These are phyloP conservation scores for Panicum virgatum DNA, from an alignment of 202 grass and related monocot species.

Conservation along the genomic window DNA sequence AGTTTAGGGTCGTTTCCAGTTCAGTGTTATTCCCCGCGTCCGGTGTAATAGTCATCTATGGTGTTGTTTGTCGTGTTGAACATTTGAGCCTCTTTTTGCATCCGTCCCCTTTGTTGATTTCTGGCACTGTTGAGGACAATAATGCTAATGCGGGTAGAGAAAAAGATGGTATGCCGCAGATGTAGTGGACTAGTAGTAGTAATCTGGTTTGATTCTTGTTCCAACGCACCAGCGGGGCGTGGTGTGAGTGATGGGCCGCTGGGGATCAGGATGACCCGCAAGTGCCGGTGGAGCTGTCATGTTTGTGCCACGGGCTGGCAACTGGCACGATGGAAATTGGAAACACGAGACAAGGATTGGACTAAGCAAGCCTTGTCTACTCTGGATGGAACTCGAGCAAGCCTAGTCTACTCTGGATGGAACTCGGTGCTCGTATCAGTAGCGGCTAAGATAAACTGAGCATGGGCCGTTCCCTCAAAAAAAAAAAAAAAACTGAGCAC, in stretches of 20 bases:
- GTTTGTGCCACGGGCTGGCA: not conserved
- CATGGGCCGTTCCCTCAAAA: too few relatives aligned
- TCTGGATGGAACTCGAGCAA: too few relatives aligned
- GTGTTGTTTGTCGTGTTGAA: not conserved
- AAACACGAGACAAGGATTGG: not conserved
- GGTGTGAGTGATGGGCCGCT: too few relatives aligned
- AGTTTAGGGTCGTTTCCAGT: slow-evolving; percentile 21
- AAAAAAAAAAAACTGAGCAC: too few relatives aligned
- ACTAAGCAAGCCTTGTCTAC: not conserved
- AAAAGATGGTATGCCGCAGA: not conserved
- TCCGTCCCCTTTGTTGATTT: not conserved
- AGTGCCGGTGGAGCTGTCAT: not conserved
- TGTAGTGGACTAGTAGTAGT: too few relatives aligned
- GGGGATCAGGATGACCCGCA: not conserved
- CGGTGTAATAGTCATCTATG: slow-evolving; percentile 4
- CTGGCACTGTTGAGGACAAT: not conserved
- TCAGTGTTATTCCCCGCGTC: slow-evolving; percentile 9
- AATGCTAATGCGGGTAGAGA: not conserved
- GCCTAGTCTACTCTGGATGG: not conserved
- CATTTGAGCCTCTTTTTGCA: not conserved
- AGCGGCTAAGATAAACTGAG: not conserved
- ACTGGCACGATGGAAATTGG: not conserved
- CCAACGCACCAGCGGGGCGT: too few relatives aligned
- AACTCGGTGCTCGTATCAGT: not conserved
- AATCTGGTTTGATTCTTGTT: not conserved